These are phyloP conservation scores for Rubroshorea leprosula DNA, from an alignment of 345 rosid species.

Conservation along the genomic window DNA sequence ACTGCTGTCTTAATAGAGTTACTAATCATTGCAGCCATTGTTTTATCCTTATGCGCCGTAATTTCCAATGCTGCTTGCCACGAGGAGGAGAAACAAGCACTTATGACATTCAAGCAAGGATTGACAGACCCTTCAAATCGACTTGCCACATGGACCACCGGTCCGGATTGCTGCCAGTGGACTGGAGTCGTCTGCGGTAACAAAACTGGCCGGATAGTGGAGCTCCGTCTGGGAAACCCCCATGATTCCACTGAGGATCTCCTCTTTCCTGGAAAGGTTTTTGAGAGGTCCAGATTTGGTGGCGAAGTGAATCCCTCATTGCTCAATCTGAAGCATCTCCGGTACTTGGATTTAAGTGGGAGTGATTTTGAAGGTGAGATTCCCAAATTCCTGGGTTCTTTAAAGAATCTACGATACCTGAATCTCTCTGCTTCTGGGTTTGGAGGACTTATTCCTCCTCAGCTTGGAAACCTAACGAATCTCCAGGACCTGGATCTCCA, in stretches of 20 bases:
- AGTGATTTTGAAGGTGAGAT: too few species aligned
- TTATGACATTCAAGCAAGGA: constrained; percentile 19
- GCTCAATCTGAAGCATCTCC: constrained; percentile 17
- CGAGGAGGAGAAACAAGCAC: constrained; percentile 14
- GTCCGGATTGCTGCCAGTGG: constrained; percentile 23
- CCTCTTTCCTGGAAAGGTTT: not conserved
- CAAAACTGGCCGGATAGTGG: constrained; percentile 18
- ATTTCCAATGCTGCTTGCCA: constrained; percentile 5
- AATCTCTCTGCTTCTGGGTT: constrained; percentile 21
- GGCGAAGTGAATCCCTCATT: constrained; percentile 20
- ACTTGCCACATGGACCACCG: constrained; percentile 15
- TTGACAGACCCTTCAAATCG: constrained; percentile 12
- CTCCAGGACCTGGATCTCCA: constrained; percentile 17
- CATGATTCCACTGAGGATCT: not conserved
- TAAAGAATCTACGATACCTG: constrained; percentile 13
- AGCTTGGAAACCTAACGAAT: constrained; percentile 25
- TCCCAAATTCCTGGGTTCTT: constrained; percentile 12
- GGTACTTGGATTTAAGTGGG: too few species aligned
- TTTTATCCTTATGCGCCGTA: constrained; percentile 4
- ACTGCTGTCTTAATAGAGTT: not conserved
- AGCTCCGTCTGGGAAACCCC: constrained; percentile 20
- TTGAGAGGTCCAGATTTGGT: constrained; percentile 1
- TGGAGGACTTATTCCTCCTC: constrained; percentile 19
- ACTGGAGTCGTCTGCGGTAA: constrained; percentile 21
- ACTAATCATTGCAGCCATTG: too few species aligned